phyloP scores from a whole-genome alignment of 768 basidiomycete species.

The Rhizopogon vesiculosus region DNA sequence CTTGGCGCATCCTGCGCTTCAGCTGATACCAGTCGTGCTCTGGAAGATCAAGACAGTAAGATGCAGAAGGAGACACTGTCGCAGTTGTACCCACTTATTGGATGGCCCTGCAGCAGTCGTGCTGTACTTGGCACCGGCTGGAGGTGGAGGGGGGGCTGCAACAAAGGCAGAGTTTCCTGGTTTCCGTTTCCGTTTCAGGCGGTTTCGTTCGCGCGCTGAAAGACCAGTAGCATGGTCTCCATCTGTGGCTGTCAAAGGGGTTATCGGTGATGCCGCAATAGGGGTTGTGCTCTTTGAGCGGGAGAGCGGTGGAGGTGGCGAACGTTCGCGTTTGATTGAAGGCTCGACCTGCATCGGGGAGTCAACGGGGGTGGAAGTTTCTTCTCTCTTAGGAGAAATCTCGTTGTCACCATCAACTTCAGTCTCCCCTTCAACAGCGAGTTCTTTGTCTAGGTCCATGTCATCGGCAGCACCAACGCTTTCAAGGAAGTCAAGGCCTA shows the following conservation, averaged over 20 bases:
- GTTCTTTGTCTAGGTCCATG: constrained; percentile 83
- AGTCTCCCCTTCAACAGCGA: constrained; percentile 51
- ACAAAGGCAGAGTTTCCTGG: constrained; percentile 81
- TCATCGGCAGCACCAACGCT: constrained; percentile 66
- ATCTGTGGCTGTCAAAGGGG: constrained; percentile 35
- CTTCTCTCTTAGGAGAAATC: constrained; percentile 33
- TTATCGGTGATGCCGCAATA: constrained; percentile 44
- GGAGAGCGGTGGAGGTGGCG: constrained; percentile 23
- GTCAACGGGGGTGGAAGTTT: constrained; percentile 21
- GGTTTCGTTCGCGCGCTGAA: constrained; percentile 90
- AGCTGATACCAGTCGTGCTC: constrained; percentile 68
- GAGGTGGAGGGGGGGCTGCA: constrained; percentile 57
- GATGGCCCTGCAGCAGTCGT: constrained; percentile 52
- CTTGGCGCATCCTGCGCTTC: constrained; percentile 48
- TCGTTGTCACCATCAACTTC: constrained; percentile 44
- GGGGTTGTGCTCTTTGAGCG: constrained; percentile 43
- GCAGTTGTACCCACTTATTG: constrained; percentile 44
- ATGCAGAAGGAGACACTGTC: neutral
- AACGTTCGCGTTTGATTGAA: constrained; percentile 35
- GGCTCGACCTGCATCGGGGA: constrained; percentile 45
- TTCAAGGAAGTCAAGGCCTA: constrained; percentile 85
- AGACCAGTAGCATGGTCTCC: constrained; percentile 46
- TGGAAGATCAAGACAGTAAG: constrained; percentile 21
- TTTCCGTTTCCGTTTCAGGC: constrained; percentile 93
- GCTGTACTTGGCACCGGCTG: constrained; percentile 58